These are phyloP conservation scores for Suhomyces panamericanus DNA, from an alignment of 1,139 yeast species.

Conservation along the genomic window DNA sequence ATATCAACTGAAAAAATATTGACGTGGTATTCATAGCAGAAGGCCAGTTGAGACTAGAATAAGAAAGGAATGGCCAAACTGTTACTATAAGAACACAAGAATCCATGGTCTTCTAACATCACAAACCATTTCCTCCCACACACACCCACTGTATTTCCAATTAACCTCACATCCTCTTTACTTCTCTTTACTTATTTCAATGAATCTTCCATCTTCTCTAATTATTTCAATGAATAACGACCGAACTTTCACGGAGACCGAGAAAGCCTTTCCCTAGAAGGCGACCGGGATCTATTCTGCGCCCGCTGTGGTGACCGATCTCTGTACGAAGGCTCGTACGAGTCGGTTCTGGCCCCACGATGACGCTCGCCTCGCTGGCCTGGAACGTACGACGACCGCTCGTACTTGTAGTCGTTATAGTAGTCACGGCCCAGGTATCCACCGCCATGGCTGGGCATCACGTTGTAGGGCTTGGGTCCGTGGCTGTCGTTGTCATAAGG, in stretches of 20 bases:
- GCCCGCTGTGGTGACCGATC: constrained; percentile 12
- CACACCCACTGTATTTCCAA: too few relatives aligned
- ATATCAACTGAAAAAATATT: too few relatives aligned
- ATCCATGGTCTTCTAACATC: too few relatives aligned
- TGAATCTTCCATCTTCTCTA: too few relatives aligned
- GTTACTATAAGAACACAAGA: too few relatives aligned
- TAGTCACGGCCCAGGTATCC: constrained; percentile 5
- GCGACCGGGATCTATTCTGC: constrained; percentile 19
- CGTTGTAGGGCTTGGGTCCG: constrained; percentile 17
- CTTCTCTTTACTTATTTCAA: too few relatives aligned
- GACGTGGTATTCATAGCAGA: too few relatives aligned
- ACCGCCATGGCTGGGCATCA: constrained; percentile 15
- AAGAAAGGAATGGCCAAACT: too few relatives aligned
- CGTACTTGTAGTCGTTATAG: constrained; percentile 11
- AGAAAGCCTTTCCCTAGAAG: constrained; percentile 11
- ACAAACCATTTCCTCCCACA: too few relatives aligned
- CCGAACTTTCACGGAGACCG: background rate
- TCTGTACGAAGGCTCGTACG: constrained; percentile 20
- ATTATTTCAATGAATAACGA: background rate
- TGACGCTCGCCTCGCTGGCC: constrained; percentile 11
- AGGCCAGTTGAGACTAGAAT: too few relatives aligned
- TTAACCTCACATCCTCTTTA: too few relatives aligned
- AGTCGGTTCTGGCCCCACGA: constrained; percentile 17
- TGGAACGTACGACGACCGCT: constrained; percentile 21
- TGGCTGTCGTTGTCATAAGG: constrained; percentile 12